Conservation (phyloP, 306 rosid species). For the Cucumis sativus region DNA sequence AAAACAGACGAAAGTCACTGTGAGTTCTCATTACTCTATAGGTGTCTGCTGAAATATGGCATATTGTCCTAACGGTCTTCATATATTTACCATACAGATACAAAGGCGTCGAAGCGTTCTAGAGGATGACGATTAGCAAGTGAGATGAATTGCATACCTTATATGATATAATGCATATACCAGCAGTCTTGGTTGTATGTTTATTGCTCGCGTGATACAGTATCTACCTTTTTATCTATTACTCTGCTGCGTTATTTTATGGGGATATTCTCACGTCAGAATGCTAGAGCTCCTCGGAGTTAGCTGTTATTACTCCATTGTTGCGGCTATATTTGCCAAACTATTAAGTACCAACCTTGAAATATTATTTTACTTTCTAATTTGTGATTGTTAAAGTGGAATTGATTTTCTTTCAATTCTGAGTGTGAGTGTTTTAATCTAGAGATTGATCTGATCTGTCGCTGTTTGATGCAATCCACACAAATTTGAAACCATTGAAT, state of each 20-base stretch:
- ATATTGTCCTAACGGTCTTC: background rate
- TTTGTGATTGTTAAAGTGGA: background rate
- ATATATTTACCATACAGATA: slow-evolving; percentile 35
- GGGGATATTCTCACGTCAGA: background rate
- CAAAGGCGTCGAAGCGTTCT: slow-evolving; percentile 95
- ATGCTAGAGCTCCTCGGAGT: background rate
- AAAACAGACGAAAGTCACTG: slow-evolving; percentile 90
- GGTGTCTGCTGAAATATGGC: background rate
- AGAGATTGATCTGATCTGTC: background rate
- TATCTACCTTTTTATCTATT: background rate
- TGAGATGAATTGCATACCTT: slow-evolving; percentile 11
- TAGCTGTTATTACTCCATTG: background rate
- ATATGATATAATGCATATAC: slow-evolving; percentile 8
- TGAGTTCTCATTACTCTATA: slow-evolving; percentile 22
- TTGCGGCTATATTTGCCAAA: background rate
- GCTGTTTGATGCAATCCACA: background rate
- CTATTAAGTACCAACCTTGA: background rate
- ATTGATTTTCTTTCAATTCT: background rate
- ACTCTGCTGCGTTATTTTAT: background rate
- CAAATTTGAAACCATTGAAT: background rate
- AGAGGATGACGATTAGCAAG: slow-evolving; percentile 73
- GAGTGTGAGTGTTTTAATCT: background rate
- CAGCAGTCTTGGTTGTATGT: background rate
- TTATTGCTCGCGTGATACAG: background rate
- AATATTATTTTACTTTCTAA: background rate